Evolutionary conservation across 768 basidiomycete genomes (phyloP), one percentile per base, ranked within the genome.

Genomic region (Mycena chlorophos): DNA sequence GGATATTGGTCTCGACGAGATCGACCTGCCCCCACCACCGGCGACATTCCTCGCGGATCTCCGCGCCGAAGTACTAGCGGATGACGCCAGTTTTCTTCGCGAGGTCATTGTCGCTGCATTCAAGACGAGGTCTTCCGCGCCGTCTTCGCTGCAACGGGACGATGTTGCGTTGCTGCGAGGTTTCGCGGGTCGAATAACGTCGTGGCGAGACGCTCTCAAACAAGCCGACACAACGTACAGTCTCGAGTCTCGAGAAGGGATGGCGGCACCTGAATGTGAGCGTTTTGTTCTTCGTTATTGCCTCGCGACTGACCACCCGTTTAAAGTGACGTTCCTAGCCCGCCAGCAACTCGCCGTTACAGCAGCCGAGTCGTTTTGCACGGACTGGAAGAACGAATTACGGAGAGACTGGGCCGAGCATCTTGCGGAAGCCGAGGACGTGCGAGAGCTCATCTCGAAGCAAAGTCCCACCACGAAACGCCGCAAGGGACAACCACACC

Each of bases 61-160:
- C 3, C 26, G 23, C 20, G 25, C 19, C 14, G n/a, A 48, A 0
- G 3, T 58, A 5, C 37, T 23, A 1, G 42, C n/a, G 14, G 40
- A 30, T 2, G 57, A 58, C 23, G 57, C 49, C 3, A 39, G 39
- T 23, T 54, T 52, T 49, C 45, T 58, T 27, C 29, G 47, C 1
- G 20, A 42, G 14, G 20, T 42, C 8, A 42, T 42, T 19, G 8
- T 19, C 6, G 6, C 40, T 19, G 6, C 8, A 19, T 20, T 42
- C 22, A 20, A 14, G n/a, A 23, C 49, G 5, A 50, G 49, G 52
- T 50, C 53, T 13, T n/a, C n/a, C n/a, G n/a, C n/a, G n/a, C n/a
- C 22, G 5, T 25, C 34, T 16, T 30, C 26, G n/a, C 40, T 49
- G 6, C 19, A 34, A 3, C 52, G 51, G 25, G 52, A 58, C 12